Evolutionary conservation across 306 rosid genomes (phyloP).

Genomic region (Canavalia gladiata): DNA sequence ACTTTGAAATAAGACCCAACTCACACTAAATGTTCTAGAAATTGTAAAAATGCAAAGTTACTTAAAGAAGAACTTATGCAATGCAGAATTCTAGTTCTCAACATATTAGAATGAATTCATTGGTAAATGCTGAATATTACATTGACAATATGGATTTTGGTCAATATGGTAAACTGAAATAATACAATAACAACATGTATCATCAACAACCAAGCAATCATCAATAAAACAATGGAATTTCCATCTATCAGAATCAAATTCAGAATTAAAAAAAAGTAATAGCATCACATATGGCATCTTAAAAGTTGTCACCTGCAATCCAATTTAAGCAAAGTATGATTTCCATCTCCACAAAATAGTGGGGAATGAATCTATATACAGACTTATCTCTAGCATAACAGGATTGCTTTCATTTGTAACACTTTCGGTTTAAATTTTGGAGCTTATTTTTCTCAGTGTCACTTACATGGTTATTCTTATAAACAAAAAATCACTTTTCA

Average conservation of each 20-base stretch:
- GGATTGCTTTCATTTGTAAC: conserved; percentile 3
- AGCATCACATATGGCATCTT: conserved; percentile 32
- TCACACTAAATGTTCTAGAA: background rate
- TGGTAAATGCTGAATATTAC: conserved; percentile 3
- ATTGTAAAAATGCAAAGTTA: conserved; percentile 4
- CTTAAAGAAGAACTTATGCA: background rate
- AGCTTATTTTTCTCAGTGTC: background rate
- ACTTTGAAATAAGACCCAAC: conserved; percentile 7
- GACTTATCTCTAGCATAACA: conserved; percentile 29
- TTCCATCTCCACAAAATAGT: background rate
- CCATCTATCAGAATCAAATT: conserved; percentile 16
- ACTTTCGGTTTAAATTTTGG: background rate
- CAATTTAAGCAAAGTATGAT: conserved; percentile 17
- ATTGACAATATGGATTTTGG: background rate
- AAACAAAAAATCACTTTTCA: background rate
- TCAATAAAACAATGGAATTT: background rate
- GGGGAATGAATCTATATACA: background rate
- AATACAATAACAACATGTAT: conserved; percentile 11
- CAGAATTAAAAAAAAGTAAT: background rate
- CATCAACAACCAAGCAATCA: conserved; percentile 18
- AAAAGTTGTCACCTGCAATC: conserved; percentile 15
- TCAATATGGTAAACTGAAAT: conserved; percentile 17
- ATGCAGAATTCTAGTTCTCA: conserved; percentile 10
- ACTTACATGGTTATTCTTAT: background rate
- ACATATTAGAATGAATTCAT: conserved; percentile 37